Base-by-base conservation (phyloP, 768 basidiomycete genomes). In the Mycena venus region DNA sequence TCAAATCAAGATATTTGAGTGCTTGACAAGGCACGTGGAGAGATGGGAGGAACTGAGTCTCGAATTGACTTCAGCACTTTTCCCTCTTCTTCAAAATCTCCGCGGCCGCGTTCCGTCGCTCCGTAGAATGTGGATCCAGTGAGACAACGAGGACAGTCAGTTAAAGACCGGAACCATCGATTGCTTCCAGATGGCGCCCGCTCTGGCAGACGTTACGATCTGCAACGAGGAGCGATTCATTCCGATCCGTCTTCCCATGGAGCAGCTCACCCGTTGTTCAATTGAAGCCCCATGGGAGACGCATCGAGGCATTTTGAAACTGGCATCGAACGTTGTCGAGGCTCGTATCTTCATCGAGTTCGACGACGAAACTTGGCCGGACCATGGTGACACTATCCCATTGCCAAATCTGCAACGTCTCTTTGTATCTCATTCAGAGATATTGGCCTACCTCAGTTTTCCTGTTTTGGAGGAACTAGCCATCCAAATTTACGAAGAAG, bases 21-120 rank as follows among this genome's bases (percentile, higher is more conserved):
- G 4, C 19, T 34, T 70, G 14, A 47, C 51, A 23, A 17, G 8
- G 19, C 36, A 70, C 10, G 51, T 61, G 23, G 17, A 25, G 0
- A 32, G 23, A 4, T 70, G 69, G 69, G 61, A 53, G 42, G 60
- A 70, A 27, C 40, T 70, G 5, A 32, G 29, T 14, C 10, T 70
- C 12, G 4, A 17, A n/a, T 17, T 70, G 49, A 70, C 60, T 12
- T 9, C 29, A 3, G 29, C 6, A 3, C 14, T 69, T 1, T 5
- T 5, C 10, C 58, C 68, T 27, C 40, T 49, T 17, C 12, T 69
- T 10, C 2, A 36, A 2, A n/a, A 5, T 21, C 21, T 69, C 11
- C 44, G 15, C 1, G 51, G 23, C 34, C 60, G 40, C 21, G 1
- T 70, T 17, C 61, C 51, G 6, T n/a, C 31, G 1, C 31, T 70